Evolutionary conservation across 495 filamentous ascomycete genomes (phyloP).

Genomic region (Xylaria acuta): DNA sequence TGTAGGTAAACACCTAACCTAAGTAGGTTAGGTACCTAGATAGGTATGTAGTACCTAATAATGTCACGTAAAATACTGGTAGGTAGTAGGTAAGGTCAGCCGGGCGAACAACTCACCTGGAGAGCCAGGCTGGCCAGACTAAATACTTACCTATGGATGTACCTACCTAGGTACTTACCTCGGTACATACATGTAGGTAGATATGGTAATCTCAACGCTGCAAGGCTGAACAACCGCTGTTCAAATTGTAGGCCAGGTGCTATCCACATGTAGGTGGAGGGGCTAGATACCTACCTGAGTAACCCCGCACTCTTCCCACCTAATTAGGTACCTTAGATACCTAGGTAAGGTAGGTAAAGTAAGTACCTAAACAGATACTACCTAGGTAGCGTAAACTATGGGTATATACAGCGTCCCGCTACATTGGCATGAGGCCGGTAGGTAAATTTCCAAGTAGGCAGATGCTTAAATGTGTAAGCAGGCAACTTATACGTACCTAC

Average conservation of each 20-base stretch:
- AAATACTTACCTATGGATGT: too few relatives aligned
- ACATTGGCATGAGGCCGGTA: background rate
- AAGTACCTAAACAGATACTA: background rate
- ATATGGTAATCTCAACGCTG: too few relatives aligned
- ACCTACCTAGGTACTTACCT: too few relatives aligned
- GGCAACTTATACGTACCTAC: background rate
- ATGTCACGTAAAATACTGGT: background rate
- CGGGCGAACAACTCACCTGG: too few relatives aligned
- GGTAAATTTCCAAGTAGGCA: background rate
- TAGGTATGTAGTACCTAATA: too few relatives aligned
- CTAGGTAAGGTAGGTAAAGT: background rate
- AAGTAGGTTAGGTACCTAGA: too few relatives aligned
- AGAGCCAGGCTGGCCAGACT: too few relatives aligned
- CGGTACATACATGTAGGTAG: too few relatives aligned
- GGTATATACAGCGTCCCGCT: background rate
- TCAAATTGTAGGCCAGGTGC: background rate
- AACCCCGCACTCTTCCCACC: background rate
- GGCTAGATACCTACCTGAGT: background rate
- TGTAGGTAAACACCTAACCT: background rate
- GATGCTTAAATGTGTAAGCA: background rate
- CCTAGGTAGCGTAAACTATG: too few relatives aligned
- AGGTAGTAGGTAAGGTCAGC: too few relatives aligned
- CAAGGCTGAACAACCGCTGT: background rate
- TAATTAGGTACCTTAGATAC: background rate
- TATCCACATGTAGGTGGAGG: too few relatives aligned